Evolutionary conservation across 2,329 filamentous ascomycete species (phyloP).

Genomic region (Penicillium sp.): DNA sequence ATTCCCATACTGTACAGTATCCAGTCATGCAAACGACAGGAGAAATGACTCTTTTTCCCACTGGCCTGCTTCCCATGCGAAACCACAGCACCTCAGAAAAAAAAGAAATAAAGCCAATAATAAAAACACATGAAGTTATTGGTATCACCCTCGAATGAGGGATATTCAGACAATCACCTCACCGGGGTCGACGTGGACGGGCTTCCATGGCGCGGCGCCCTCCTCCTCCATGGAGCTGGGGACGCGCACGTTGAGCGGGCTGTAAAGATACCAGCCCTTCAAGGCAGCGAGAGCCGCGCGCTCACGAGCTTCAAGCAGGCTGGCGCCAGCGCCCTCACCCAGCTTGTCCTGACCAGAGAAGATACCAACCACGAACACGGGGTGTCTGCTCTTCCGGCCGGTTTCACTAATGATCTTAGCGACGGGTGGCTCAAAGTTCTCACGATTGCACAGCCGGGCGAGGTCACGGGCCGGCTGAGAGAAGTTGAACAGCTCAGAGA

Average conservation of each 20-base stretch:
- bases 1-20: constrained; percentile 43
- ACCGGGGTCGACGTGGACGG: constrained; percentile 67
- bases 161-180: constrained; percentile 59
- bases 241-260: constrained; percentile 64
- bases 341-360: constrained; percentile 89
- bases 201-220: constrained; percentile 62
- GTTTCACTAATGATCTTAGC: constrained; percentile 89
- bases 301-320: constrained; percentile 71
- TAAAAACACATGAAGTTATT: constrained; percentile 24
- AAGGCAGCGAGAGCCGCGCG: constrained; percentile 81
- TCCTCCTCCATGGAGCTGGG: constrained; percentile 68
- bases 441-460: constrained; percentile 75
- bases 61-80: constrained; percentile 25
- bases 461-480: constrained; percentile 80
- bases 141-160: constrained; percentile 9
- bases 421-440: constrained; percentile 83
- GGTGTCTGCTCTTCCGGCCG: constrained; percentile 76
- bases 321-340: constrained; percentile 81
- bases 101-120: constrained; percentile 25
- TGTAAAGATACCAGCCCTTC: constrained; percentile 96
- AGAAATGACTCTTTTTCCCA: constrained; percentile 20
- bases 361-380: constrained; percentile 91
- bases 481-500: constrained; percentile 80
- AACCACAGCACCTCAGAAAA: constrained; percentile 27
- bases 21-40: constrained; percentile 32